Percentiles rank a stretch among this genome's conserved stretches.
Evolutionary conservation across 305 asterid genomes (phyloP).

Genomic region (Fraxinus ornus): DNA sequence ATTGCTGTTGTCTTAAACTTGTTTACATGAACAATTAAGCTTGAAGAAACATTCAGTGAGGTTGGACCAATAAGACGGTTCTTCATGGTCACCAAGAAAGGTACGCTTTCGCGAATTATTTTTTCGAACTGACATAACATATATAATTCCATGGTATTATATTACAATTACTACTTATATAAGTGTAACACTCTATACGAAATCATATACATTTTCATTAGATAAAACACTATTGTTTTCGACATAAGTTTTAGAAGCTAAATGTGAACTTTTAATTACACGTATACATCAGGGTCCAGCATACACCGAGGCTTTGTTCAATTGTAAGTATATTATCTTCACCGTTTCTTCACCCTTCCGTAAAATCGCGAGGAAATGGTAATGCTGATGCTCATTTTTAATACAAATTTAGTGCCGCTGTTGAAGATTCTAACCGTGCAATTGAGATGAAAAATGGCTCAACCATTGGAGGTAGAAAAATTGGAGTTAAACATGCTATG

Average conservation of each 20-base stretch:
- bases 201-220: background rate
- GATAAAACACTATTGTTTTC: background rate
- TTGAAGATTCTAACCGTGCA: constrained; percentile 81
- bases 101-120: constrained; percentile 34
- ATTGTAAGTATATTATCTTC: constrained; percentile 54
- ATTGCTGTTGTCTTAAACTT: background rate
- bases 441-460: constrained; percentile 80
- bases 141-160: background rate
- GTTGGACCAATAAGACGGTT: constrained; percentile 86
- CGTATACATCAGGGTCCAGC: constrained; percentile 51
- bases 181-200: background rate
- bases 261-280: background rate
- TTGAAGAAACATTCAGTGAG: constrained; percentile 83
- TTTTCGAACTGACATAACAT: constrained; percentile 1
- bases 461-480: constrained; percentile 69
- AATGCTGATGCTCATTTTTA: constrained; percentile 20
- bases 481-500: constrained; percentile 75
- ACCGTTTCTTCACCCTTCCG: background rate
- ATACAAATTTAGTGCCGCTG: constrained; percentile 55
- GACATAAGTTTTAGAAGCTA: background rate
- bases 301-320: constrained; percentile 96
- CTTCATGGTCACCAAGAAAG: constrained; percentile 78
- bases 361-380: background rate
- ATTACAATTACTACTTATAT: background rate
- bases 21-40: constrained; percentile 32